Evolutionary conservation across 2,329 filamentous ascomycete species (phyloP).

Genomic region (Clonostachys solani): DNA sequence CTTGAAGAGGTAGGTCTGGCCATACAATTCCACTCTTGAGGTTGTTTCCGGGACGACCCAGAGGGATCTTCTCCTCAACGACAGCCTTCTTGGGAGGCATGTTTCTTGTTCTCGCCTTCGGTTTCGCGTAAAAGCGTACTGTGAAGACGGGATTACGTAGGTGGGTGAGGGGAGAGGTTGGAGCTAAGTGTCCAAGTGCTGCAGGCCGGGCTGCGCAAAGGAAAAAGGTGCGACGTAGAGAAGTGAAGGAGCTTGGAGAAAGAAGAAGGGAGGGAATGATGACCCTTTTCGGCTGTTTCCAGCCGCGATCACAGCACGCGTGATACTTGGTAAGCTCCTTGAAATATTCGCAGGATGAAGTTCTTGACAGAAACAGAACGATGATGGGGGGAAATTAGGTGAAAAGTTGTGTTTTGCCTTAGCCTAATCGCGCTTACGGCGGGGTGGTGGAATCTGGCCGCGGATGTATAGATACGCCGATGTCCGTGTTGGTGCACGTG

Average conservation of each 20-base stretch:
- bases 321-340: background rate
- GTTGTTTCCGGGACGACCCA: slow-evolving; percentile 95
- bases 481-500: too few species aligned
- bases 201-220: slow-evolving; percentile 66
- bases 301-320: slow-evolving; percentile 25
- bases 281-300: slow-evolving; percentile 31
- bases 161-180: slow-evolving; percentile 34
- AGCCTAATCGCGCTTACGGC: too few species aligned
- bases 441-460: too few species aligned
- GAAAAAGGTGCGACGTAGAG: slow-evolving; percentile 42
- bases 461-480: too few species aligned
- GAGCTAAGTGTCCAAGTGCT: slow-evolving; percentile 41
- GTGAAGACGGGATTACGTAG: slow-evolving; percentile 41
- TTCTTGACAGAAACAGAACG: background rate
- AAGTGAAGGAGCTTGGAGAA: slow-evolving; percentile 43
- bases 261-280: slow-evolving; percentile 37
- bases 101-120: slow-evolving; percentile 50
- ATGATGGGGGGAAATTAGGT: slow-evolving; percentile 14
- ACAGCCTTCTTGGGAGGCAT: slow-evolving; percentile 96
- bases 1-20: slow-evolving; percentile 4
- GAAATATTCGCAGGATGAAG: background rate
- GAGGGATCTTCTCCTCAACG: slow-evolving; percentile 91
- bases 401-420: slow-evolving; percentile 5
- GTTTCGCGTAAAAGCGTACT: slow-evolving; percentile 55
- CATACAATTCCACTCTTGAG: slow-evolving; percentile 97